Conservation (phyloP, 2,329 filamentous ascomycete genomes). For the Nemania abortiva region DNA sequence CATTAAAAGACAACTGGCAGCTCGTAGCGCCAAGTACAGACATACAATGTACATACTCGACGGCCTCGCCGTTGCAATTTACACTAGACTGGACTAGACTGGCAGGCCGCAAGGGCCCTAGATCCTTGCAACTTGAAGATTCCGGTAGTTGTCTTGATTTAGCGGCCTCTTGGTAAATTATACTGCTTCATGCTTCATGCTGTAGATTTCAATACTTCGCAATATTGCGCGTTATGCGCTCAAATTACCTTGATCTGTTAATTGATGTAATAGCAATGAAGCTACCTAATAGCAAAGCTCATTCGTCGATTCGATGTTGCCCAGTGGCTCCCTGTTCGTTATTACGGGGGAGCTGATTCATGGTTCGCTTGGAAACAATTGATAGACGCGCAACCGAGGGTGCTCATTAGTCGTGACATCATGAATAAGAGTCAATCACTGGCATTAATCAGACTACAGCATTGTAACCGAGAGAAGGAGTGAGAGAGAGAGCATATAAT, state of each 20-base stretch:
- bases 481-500: too few species aligned
- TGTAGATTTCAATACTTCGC: neutral
- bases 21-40: neutral
- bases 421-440: neutral
- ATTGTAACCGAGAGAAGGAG: neutral
- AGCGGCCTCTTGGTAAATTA: conserved; percentile 14
- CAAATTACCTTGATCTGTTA: neutral
- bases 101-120: conserved; percentile 10
- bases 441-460: neutral
- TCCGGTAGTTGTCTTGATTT: conserved; percentile 22
- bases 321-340: neutral
- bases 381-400: neutral
- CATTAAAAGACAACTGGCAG: neutral
- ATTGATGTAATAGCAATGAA: neutral
- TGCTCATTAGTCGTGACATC: neutral
- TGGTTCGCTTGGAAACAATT: neutral
- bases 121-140: conserved; percentile 31
- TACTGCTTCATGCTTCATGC: conserved; percentile 24
- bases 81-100: neutral
- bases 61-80: conserved; percentile 15
- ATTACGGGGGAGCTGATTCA: neutral
- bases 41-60: neutral
- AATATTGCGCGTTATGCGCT: neutral
- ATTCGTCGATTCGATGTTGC: neutral
- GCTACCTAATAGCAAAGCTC: neutral